Percentiles rank a stretch among this genome's conserved stretches.
Evolutionary conservation across 345 rosid genomes (phyloP).

Genomic region (Jatropha curcas): DNA sequence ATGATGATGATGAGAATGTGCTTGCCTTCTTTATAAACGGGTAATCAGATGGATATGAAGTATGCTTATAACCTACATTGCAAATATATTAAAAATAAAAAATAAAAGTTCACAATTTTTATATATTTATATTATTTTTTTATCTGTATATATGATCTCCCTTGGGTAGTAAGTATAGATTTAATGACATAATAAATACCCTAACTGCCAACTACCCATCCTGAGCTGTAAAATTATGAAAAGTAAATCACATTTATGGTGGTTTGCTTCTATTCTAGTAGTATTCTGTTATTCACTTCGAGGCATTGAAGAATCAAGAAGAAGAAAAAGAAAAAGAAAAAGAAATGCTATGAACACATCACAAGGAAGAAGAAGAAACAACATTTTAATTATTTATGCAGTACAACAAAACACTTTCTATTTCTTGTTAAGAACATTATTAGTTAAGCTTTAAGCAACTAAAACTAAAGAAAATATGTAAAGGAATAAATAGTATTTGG

Average conservation of each 20-base stretch:
- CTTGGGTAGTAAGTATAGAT: neutral
- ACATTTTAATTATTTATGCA: no score
- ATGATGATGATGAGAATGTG: slow-evolving; percentile 60
- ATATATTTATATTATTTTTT: neutral
- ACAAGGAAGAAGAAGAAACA: neutral
- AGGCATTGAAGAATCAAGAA: neutral
- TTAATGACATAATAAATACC: slow-evolving; percentile 6
- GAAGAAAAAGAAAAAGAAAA: neutral
- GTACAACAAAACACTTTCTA: no score
- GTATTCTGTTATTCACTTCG: neutral
- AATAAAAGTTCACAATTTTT: no score
- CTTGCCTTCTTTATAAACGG: slow-evolving; percentile 85
- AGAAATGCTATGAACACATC: neutral
- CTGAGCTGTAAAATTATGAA: neutral
- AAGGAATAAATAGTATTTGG: neutral
- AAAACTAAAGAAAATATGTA: neutral
- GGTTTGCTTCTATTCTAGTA: neutral
- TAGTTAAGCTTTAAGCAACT: neutral
- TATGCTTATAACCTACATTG: slow-evolving; percentile 15
- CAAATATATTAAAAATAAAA: neutral
- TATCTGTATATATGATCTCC: neutral
- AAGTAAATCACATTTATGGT: neutral
- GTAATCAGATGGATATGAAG: slow-evolving; percentile 29
- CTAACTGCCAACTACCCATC: slow-evolving; percentile 9
- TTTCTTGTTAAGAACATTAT: no score